phyloP scores from a whole-genome alignment of 2,329 filamentous ascomycete genomes.

The Saccharata proteae region DNA sequence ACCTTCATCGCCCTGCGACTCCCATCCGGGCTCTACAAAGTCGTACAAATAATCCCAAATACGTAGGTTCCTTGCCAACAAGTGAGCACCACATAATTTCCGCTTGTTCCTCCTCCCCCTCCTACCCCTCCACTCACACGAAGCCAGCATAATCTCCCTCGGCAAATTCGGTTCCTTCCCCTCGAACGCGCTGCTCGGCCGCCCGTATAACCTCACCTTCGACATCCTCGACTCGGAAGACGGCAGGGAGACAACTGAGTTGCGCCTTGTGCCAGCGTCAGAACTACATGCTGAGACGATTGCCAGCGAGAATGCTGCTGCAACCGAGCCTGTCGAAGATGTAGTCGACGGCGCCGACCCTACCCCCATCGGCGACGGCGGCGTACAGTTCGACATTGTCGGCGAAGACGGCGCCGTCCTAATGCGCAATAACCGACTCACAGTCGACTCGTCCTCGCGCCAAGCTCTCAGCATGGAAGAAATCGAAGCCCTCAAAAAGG shows the following conservation, averaged over 20 bases:
- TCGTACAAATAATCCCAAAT: conserved; percentile 49
- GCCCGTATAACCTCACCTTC: conserved; percentile 84
- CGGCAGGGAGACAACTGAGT: conserved; percentile 50
- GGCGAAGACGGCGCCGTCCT: conserved; percentile 36
- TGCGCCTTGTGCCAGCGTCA: conserved; percentile 67
- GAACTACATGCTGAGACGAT: conserved; percentile 74
- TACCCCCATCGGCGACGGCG: conserved; percentile 13
- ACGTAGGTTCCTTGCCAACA: conserved; percentile 50
- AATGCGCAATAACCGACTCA: conserved; percentile 52
- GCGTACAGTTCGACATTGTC: conserved; percentile 32
- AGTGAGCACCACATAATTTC: background rate
- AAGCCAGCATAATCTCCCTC: conserved; percentile 65
- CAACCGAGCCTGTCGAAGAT: conserved; percentile 3
- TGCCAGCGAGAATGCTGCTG: conserved; percentile 38
- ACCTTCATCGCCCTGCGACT: conserved; percentile 43
- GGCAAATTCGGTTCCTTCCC: conserved; percentile 91
- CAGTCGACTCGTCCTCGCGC: conserved; percentile 49
- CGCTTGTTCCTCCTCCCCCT: too few relatives aligned
- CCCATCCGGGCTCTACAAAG: conserved; percentile 45
- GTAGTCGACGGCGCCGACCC: conserved; percentile 32
- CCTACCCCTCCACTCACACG: conserved; percentile 3
- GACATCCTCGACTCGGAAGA: conserved; percentile 64
- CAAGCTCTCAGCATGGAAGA: conserved; percentile 65
- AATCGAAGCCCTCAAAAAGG: conserved; percentile 59
- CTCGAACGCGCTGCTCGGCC: conserved; percentile 78